Percentiles rank a stretch among this genome's conserved stretches.
Conservation (phyloP, 208 protist species). For the Acanthamoeba royreba region DNA sequence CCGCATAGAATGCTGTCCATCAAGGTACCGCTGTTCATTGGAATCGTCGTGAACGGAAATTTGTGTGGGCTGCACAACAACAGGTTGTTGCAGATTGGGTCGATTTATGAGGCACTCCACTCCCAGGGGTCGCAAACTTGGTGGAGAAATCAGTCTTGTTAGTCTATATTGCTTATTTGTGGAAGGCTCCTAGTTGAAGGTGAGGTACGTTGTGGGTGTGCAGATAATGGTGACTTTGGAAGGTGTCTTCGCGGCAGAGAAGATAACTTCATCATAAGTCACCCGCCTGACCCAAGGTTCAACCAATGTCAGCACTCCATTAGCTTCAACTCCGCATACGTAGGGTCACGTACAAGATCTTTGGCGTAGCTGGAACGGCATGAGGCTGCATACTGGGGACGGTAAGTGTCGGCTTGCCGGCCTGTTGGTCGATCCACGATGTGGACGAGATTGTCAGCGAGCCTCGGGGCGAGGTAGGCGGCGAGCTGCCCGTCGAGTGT, state of each 20-base stretch:
- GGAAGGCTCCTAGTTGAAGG: too few species aligned
- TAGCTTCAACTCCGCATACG: neutral
- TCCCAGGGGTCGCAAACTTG: neutral
- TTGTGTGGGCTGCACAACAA: neutral
- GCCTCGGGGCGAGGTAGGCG: neutral
- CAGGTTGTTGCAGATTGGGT: neutral
- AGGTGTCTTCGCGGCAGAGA: neutral
- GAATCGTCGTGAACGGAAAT: neutral
- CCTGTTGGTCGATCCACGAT: neutral
- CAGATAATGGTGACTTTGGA: slow-evolving; percentile 18
- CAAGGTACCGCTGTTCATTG: neutral
- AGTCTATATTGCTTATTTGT: too few species aligned
- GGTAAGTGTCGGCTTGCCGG: neutral
- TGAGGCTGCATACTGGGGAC: neutral
- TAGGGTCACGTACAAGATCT: neutral
- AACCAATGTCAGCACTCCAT: neutral
- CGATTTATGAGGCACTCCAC: neutral
- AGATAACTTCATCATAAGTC: neutral
- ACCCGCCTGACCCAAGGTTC: neutral
- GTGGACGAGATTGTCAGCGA: neutral
- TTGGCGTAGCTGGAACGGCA: neutral
- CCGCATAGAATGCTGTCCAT: neutral
- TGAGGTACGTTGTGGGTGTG: neutral
- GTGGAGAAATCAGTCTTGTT: neutral
- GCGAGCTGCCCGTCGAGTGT: neutral